Base-by-base conservation (phyloP, 2,329 filamentous ascomycete species). In the Colletotrichum gigasporum region DNA sequence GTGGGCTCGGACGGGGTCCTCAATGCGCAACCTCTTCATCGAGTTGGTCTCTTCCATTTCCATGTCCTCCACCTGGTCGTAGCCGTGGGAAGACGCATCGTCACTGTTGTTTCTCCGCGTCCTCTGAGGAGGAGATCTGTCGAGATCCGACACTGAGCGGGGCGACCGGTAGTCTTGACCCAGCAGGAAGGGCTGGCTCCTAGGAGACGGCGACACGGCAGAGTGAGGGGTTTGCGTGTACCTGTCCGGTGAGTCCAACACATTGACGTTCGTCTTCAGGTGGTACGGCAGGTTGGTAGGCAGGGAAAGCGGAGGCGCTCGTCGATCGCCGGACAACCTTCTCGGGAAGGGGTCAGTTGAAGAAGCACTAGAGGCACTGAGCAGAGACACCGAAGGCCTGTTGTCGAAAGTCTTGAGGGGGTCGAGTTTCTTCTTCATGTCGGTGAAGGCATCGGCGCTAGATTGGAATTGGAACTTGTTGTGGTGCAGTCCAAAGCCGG, bases 351-450 rank as follows among this genome's bases (percentile, higher is more conserved):
- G 66, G 45, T 83, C 80, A 57, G 73, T 77, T 20, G 78, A 68
- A 2, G 81, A 82, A 14, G 59, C 51, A 39, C 59, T 63, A 5
- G 62, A 62, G 9, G 78, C 73, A 60, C 78, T 81, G 5, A 85
- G 74, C 4, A 77, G 75, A 9, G 82, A 81, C 50, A 79, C 78
- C 12, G 75, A 72, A 20, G 82, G 78, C 14, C 74, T 73, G 55
- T 78, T 82, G 60, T 84, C 82, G n/a, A 80, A 69, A 0, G 75
- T 77, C 35, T 80, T 77, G 35, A 80, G 73, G 1, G 81, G 79
- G 61, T 87, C 80, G n/a, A 88, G 76, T 74, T 85, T 88, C 72
- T 84, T 85, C 63, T 86, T 82, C 71, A 87, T 80, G 63, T 78
- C 81, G 63, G 84, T 82, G 54, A 87, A 82, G 12, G 82, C 75